These are phyloP conservation scores for Leishmania braziliensis DNA, from an alignment of 208 protist species.

Conservation along the genomic window DNA sequence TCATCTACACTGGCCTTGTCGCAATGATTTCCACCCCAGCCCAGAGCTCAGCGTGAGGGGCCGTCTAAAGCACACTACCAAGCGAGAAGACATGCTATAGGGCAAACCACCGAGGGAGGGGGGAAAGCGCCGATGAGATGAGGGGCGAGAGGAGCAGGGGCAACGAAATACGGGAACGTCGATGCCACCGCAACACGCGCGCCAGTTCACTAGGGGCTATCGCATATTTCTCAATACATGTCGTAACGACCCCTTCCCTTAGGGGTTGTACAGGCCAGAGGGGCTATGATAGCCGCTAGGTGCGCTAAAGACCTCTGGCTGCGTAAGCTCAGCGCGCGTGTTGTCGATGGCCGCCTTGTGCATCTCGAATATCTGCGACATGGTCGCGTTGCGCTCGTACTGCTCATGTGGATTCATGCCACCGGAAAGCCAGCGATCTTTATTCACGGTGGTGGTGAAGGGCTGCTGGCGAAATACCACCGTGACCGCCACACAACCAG, in stretches of 20 bases:
- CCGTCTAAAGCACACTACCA: not conserved
- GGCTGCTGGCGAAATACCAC: constrained; percentile 48
- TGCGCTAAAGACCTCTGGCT: constrained; percentile 59
- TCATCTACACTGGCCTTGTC: not conserved
- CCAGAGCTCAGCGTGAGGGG: not conserved
- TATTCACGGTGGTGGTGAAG: constrained; percentile 52
- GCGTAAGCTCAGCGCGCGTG: constrained; percentile 51
- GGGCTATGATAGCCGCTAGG: constrained; percentile 61
- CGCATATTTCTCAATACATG: not conserved
- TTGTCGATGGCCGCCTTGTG: constrained; percentile 72
- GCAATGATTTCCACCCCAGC: not conserved
- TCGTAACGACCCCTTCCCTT: constrained; percentile 3
- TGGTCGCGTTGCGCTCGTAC: constrained; percentile 78
- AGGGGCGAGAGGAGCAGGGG: constrained; percentile 8
- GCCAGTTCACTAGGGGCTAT: not conserved
- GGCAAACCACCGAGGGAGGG: not conserved
- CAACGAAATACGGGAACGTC: not conserved
- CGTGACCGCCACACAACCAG: constrained; percentile 19
- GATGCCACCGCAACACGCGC: not conserved
- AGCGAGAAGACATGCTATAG: not conserved
- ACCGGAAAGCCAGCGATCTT: constrained; percentile 60
- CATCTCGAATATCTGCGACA: constrained; percentile 67
- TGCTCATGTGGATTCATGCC: constrained; percentile 77
- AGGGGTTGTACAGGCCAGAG: constrained; percentile 48
- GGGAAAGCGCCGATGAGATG: not conserved